Evolutionary conservation across 352 stramenopile genomes (phyloP).

Genomic region (Phytophthora sp.): DNA sequence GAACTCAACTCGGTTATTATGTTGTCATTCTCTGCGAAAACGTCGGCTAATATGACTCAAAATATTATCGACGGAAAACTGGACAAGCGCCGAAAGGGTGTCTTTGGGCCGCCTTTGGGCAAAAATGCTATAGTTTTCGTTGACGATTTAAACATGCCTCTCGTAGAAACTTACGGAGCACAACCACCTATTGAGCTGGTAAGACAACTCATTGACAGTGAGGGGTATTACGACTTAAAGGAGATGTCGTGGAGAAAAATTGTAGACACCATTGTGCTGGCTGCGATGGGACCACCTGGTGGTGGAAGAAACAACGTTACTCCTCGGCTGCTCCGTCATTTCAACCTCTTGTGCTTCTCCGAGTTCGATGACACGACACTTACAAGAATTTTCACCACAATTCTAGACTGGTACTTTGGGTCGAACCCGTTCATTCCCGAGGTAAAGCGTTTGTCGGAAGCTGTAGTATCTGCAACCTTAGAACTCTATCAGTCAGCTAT

Average conservation of each 20-base stretch:
- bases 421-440: conserved; percentile 68
- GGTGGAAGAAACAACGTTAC: conserved; percentile 92
- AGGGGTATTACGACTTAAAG: conserved; percentile 94
- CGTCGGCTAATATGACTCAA: conserved; percentile 94
- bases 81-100: conserved; percentile 92
- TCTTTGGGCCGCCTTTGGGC: conserved; percentile 90
- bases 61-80: conserved; percentile 96
- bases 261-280: conserved; percentile 90
- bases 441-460: conserved; percentile 74
- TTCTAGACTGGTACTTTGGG: conserved; percentile 88
- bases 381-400: conserved; percentile 93
- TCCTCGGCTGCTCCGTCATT: conserved; percentile 91
- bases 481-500: conserved; percentile 91
- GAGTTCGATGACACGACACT: conserved; percentile 95
- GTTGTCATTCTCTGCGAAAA: conserved; percentile 94
- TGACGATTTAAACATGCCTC: conserved; percentile 96
- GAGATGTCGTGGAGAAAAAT: conserved; percentile 93
- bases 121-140: conserved; percentile 92
- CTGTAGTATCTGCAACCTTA: conserved; percentile 91
- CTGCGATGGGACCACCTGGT: conserved; percentile 92
- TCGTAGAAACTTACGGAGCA: conserved; percentile 93
- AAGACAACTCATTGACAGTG: conserved; percentile 90
- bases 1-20: conserved; percentile 88
- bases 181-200: conserved; percentile 94
- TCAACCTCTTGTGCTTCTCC: conserved; percentile 94